A percentile compares a stretch with the other conserved stretches of the same genome.
These are phyloP conservation scores for Sugiyamaella lignohabitans DNA, from an alignment of 805 yeast species.

Conservation along the genomic window DNA sequence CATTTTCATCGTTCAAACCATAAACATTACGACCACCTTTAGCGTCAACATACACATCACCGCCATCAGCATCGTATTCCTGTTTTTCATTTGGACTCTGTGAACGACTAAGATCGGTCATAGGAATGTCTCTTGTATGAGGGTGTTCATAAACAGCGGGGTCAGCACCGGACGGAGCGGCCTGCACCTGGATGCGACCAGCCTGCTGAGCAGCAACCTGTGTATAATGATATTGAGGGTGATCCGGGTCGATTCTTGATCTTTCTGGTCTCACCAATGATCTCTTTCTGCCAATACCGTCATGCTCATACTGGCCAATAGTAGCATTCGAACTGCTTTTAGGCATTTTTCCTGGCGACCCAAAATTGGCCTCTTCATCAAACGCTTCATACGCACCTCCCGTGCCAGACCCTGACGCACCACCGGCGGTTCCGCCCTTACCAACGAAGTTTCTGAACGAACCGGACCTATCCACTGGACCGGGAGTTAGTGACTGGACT, in stretches of 20 bases:
- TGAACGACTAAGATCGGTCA: conserved; percentile 11
- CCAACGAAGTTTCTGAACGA: conserved; percentile 8
- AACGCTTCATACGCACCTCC: background rate
- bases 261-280: conserved; percentile 86
- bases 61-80: conserved; percentile 8
- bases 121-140: conserved; percentile 16
- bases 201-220: conserved; percentile 65
- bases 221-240: conserved; percentile 73
- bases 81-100: conserved; percentile 7
- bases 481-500: background rate
- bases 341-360: background rate
- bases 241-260: conserved; percentile 53
- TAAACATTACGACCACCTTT: conserved; percentile 45
- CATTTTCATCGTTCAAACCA: conserved; percentile 55
- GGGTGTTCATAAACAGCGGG: conserved; percentile 35
- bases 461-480: conserved; percentile 11
- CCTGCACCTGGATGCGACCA: conserved; percentile 55
- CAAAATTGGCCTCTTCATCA: conserved; percentile 6
- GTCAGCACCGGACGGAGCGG: conserved; percentile 67
- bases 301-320: background rate
- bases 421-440: too few relatives aligned
- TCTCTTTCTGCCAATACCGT: conserved; percentile 38
- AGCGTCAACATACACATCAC: conserved; percentile 3
- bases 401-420: too few relatives aligned
- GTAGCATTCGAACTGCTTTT: background rate